Base-by-base conservation (phyloP, 2,329 filamentous ascomycete species). In the Gaeumannomyces tritici region DNA sequence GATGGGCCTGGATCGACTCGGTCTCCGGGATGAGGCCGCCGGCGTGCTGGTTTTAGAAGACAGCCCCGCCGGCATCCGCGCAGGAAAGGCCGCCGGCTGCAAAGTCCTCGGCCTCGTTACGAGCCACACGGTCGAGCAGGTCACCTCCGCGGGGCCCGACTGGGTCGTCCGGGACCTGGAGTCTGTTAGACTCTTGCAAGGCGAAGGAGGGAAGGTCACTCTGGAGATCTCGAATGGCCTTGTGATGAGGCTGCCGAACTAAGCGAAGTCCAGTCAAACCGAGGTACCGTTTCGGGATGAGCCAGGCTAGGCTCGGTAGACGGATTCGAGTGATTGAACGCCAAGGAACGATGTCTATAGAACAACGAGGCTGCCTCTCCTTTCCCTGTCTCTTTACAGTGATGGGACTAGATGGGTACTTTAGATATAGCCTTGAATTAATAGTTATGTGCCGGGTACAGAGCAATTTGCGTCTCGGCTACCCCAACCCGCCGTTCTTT, bases 81-180 rank as follows among this genome's bases (percentile, higher is more conserved):
- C 92, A 31, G 93, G 92, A 59, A 96, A 93, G 76, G 90, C 85
- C 0, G 93, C 93, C 12, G 92, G 91, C 2, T 96, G 89, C 77
- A 87, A 84, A 71, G 93, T 96, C 15, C 76, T 96, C 57, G 93
- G 87, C n/a, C 77, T 97, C 62, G 85, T 89, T 62, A 96, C 92
- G 62, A 96, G 90, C 70, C 93, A 96, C 76, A 85, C 83, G 29
- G 78, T 88, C 57, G 84, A 86, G 68, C 84, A 93, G 76, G 81
- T 96, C 60, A 76, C 81, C 64, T 84, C 82, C 58, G 91, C 91
- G 5, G 88, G 85, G n/a, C 91, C 93, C 57, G 91, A 96, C 77
- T 96, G 90, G 87, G 86, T 96, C 61, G 88, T 96, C 63, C 80
- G 81, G 73, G 91, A 97, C 75, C 79, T 96, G 76, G 79, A 81